Percentiles rank a stretch among this genome's conserved stretches.
Conservation (phyloP, 1,284 basidiomycete genomes). For the Boletus mariae region DNA sequence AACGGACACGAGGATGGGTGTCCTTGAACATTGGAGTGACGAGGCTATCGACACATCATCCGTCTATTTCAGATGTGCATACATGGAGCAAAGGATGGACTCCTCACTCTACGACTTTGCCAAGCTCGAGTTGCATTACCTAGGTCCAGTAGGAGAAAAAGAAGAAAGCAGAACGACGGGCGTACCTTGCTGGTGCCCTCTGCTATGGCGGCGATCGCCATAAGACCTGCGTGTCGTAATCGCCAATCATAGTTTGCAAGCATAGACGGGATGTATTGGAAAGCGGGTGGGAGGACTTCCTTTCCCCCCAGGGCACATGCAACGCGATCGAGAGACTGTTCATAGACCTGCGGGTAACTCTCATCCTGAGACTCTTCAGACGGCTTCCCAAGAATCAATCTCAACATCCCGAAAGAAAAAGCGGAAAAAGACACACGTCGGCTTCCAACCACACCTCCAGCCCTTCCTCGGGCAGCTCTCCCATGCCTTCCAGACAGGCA, state of each 20-base stretch:
- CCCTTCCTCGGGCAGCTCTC: slow-evolving; percentile 64
- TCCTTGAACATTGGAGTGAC: slow-evolving; percentile 75
- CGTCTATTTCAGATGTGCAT: slow-evolving; percentile 1
- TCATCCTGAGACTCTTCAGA: slow-evolving; percentile 61
- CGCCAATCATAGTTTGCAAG: slow-evolving; percentile 78
- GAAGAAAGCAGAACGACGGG: not conserved
- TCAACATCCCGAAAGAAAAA: not conserved
- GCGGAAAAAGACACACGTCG: slow-evolving; percentile 50
- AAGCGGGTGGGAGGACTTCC: slow-evolving; percentile 68
- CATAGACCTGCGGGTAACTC: slow-evolving; percentile 68
- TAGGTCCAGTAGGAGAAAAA: slow-evolving; percentile 21
- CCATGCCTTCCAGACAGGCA: slow-evolving; percentile 77
- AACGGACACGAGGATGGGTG: slow-evolving; percentile 75
- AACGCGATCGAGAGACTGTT: slow-evolving; percentile 74
- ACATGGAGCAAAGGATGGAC: slow-evolving; percentile 14
- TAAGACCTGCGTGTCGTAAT: slow-evolving; percentile 73
- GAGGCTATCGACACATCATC: slow-evolving; percentile 41
- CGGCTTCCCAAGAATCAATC: slow-evolving; percentile 41
- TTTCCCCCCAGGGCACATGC: slow-evolving; percentile 73
- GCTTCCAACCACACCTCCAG: slow-evolving; percentile 65
- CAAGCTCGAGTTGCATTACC: slow-evolving; percentile 74
- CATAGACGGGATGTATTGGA: slow-evolving; percentile 77
- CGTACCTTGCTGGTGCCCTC: slow-evolving; percentile 68
- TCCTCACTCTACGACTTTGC: slow-evolving; percentile 64
- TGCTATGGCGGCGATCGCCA: slow-evolving; percentile 75